Percentiles rank a stretch among this genome's conserved stretches.
Evolutionary conservation across 1,139 yeast species (phyloP).

Genomic region (Geotrichum aggregatum): DNA sequence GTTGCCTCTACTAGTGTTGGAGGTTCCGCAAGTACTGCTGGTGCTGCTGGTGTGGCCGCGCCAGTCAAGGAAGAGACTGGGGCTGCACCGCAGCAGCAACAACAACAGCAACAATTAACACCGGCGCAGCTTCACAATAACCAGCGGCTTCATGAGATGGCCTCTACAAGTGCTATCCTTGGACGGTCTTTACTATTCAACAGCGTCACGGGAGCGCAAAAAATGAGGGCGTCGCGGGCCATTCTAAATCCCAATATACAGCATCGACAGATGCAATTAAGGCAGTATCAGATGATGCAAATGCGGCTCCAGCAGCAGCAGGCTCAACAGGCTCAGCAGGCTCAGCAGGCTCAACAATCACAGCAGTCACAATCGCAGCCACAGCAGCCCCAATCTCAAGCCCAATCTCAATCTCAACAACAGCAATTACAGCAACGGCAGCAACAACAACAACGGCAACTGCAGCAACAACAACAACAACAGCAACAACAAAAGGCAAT

Average conservation of each 20-base stretch:
- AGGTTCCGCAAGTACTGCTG: background rate
- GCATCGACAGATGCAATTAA: conserved; percentile 27
- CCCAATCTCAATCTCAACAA: conserved; percentile 18
- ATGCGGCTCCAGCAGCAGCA: conserved; percentile 29
- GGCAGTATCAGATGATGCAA: conserved; percentile 24
- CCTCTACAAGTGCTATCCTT: conserved; percentile 35
- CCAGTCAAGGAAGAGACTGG: conserved; percentile 1
- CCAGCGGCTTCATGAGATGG: conserved; percentile 30
- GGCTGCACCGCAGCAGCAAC: too few relatives aligned
- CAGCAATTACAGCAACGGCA: conserved; percentile 20
- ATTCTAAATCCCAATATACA: conserved; percentile 28
- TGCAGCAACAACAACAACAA: conserved; percentile 19
- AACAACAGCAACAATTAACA: background rate
- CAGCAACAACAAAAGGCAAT: conserved; percentile 19
- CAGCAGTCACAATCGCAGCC: conserved; percentile 23
- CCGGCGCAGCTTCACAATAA: conserved; percentile 18
- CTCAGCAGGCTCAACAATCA: conserved; percentile 24
- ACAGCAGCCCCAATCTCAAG: conserved; percentile 29
- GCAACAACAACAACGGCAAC: conserved; percentile 22
- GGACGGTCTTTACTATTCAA: conserved; percentile 39
- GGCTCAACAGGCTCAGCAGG: conserved; percentile 26
- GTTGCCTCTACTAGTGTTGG: background rate
- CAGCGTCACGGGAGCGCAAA: conserved; percentile 31
- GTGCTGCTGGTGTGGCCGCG: background rate
- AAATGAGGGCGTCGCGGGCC: conserved; percentile 37